A percentile compares a stretch with the other conserved stretches of the same genome.
These are phyloP conservation scores for Darksidea phi DNA, from an alignment of 495 filamentous ascomycete genomes.

Conservation along the genomic window DNA sequence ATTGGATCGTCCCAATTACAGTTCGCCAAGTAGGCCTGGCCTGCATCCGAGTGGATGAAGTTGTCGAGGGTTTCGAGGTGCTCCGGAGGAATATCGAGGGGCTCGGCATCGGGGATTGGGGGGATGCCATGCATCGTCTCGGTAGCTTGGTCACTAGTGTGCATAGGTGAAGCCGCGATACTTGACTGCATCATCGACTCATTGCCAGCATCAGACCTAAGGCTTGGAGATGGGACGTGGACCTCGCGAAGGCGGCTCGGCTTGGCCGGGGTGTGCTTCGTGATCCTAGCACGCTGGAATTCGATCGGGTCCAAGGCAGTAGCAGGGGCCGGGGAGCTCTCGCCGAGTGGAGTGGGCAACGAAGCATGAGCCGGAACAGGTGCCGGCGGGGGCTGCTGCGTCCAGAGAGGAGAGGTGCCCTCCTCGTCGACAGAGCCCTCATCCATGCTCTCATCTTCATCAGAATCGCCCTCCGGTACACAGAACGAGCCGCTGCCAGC, in stretches of 20 bases:
- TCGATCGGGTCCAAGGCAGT: conserved; percentile 6
- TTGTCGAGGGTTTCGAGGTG: too few species aligned
- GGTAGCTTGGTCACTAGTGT: too few species aligned
- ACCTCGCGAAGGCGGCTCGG: conserved; percentile 23
- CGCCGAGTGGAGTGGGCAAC: conserved; percentile 2
- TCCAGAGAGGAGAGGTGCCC: conserved; percentile 7
- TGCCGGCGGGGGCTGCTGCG: conserved; percentile 12
- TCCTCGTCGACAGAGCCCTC: neutral
- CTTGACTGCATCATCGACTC: too few species aligned
- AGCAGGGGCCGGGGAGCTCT: neutral
- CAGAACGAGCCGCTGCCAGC: conserved; percentile 11
- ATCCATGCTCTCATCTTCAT: neutral
- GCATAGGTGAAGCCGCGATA: too few species aligned
- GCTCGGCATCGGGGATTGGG: too few species aligned
- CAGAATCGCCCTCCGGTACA: conserved; percentile 14
- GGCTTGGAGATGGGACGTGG: conserved; percentile 11
- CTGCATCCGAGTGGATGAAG: too few species aligned
- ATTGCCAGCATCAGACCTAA: conserved; percentile 4
- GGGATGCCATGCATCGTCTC: too few species aligned
- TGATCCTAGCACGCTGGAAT: conserved; percentile 5
- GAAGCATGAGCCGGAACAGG: conserved; percentile 20
- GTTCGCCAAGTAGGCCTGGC: too few species aligned
- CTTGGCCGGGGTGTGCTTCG: conserved; percentile 23
- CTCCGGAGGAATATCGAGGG: too few species aligned
- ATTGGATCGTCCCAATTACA: too few species aligned